Evolutionary conservation across 2,329 filamentous ascomycete genomes (phyloP), one percentile per base, ranked within the genome.

Genomic region (Apiospora kogelbergensis): DNA sequence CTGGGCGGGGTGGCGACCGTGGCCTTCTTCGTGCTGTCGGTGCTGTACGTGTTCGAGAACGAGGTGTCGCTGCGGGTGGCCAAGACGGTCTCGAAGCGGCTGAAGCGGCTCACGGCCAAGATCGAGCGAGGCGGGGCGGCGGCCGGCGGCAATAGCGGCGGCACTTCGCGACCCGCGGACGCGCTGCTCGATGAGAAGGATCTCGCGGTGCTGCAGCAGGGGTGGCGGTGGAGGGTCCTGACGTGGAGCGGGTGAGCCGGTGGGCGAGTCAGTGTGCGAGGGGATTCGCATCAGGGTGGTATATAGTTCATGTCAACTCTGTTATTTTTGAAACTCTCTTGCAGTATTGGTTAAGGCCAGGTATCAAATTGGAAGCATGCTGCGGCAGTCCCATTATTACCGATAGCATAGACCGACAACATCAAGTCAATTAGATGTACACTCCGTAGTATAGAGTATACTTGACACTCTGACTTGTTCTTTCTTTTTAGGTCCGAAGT

Each of bases 11-110:
- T 88, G 33, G 86, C 86, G 0, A 83, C 83, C 44, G 71, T 88
- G 11, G 84, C 84, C 10, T 84, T 87, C 71, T 84, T 89, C 41
- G 85, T 89, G 2, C 85, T 89, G 71, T 84, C 86, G 2, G 84
- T 88, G 24, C 78, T 89, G 46, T 89, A 87, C 75, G 83, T 89
- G 15, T 89, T 89, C 71, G 83, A 84, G 73, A 88, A 87, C 74
- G 87, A 89, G 76, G 86, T 89, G 24, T 81, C 84, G 67, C 75
- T 89, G 63, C 83, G 86, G 5, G 86, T 88, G 3, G 86, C 85
- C 13, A 81, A 81, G 73, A 88, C 86, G 4, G 77, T 87, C 22
- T 80, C 81, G 40, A 85, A 84, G 75, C 79, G 86, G 37, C 74
- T 89, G 64, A 85, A 83, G 78, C 81, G 80, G 63, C 80, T 89